Percentiles rank a stretch among this genome's conserved stretches.
Conservation (phyloP, 2,329 filamentous ascomycete species). For the Aspergillus puulaauensis region DNA sequence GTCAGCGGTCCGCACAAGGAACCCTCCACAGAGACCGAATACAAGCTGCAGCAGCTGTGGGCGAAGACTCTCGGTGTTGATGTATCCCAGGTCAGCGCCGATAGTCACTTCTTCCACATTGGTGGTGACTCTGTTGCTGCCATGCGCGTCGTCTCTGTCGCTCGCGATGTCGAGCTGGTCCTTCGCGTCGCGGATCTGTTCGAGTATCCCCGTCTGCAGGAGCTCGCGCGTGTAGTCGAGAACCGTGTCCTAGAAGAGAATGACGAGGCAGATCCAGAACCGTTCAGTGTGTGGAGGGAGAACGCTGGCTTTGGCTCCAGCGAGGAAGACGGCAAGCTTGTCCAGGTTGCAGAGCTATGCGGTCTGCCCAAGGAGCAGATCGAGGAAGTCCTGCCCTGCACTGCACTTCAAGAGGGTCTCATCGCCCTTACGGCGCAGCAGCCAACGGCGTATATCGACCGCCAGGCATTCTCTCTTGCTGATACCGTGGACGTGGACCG, state of each 20-base stretch:
- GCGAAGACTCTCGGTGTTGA: background rate
- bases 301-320: background rate
- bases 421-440: background rate
- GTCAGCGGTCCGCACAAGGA: background rate
- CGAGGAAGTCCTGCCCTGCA: background rate
- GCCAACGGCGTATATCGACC: background rate
- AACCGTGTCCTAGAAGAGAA: background rate
- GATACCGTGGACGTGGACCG: background rate
- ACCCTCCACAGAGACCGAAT: background rate
- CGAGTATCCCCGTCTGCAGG: background rate
- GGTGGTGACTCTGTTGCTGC: slow-evolving; percentile 30
- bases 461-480: background rate
- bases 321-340: background rate
- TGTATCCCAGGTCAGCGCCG: background rate
- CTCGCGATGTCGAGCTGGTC: background rate
- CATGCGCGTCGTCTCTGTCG: slow-evolving; percentile 11
- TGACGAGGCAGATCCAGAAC: background rate
- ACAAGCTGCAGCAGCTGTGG: background rate
- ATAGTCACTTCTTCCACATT: slow-evolving; percentile 26
- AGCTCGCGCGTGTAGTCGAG: background rate
- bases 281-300: background rate
- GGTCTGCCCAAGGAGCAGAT: background rate
- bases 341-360: background rate
- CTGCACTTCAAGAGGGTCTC: background rate
- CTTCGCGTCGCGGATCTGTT: background rate